Conservation (phyloP, 345 rosid species). For the Adansonia digitata region DNA sequence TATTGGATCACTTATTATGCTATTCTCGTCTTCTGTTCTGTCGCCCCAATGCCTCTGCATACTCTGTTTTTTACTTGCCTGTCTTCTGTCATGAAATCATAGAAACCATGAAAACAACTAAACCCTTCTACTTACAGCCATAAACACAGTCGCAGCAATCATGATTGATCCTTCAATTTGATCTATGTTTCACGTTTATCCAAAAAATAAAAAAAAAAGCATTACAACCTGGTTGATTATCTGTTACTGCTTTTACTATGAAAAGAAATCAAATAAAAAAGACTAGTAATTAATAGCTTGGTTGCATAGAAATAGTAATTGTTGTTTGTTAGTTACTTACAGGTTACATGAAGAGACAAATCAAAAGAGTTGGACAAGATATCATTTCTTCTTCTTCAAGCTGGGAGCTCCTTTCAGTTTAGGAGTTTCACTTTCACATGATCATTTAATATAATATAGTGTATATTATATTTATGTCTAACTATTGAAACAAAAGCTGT, state of each 20-base stretch:
- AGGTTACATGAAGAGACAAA: background rate
- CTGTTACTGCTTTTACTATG: background rate
- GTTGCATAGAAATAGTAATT: too few species aligned
- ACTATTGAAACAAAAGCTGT: background rate
- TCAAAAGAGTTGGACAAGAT: background rate
- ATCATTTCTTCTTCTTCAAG: background rate
- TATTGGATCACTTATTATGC: too few species aligned
- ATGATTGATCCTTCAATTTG: background rate
- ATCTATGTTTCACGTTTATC: background rate
- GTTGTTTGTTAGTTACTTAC: too few species aligned
- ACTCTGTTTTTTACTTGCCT: background rate
- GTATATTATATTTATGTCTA: background rate
- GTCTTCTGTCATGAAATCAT: background rate
- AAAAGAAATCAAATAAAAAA: background rate
- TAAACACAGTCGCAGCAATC: background rate
- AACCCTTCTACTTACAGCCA: background rate
- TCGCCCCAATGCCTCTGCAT: background rate
- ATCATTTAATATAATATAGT: too few species aligned
- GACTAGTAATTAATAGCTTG: background rate
- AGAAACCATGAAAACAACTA: background rate
- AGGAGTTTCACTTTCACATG: background rate
- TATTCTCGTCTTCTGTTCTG: background rate
- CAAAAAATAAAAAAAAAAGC: background rate
- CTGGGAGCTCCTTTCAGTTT: background rate
- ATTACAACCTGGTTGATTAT: background rate